Evolutionary conservation across 352 stramenopile species (phyloP), one percentile per base, ranked within the genome.

Genomic region (Pythium phragmitis): DNA sequence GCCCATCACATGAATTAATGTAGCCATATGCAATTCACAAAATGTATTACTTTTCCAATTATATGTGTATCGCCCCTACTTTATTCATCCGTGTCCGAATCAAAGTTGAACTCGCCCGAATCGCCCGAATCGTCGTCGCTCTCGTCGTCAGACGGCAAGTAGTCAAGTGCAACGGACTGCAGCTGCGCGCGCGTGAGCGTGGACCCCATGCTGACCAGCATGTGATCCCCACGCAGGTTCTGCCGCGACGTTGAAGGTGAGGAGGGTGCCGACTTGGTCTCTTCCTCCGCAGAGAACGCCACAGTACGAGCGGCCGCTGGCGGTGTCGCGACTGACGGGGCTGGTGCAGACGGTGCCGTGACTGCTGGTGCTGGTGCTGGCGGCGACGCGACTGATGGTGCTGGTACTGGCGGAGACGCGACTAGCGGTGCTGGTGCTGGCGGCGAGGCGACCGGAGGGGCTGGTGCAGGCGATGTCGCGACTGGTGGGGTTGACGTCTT

Each of bases 51-150:
- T 50, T 30, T 13, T 30, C 3, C 16, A 1, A 33, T 50, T 12
- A 30, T 5, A n/a, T 33, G 34, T 39, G 34, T 7, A 50, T 26
- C 45, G 7, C 9, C n/a, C n/a, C 1, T 50, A 12, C 45, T 30
- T 54, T 30, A 17, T 28, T 56, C 58, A 34, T 65, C 56, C 49
- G 57, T 60, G 36, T 70, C 62, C 26, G 57, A 71, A 23, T 71
- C 61, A 16, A 72, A 68, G 60, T 72, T 63, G 55, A 67, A 46
- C 2, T 62, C 53, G 37, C 63, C 57, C 47, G 57, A 72, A n/a
- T 49, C 59, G 47, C 52, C 56, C 0, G 49, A 47, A 33, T 67
- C 60, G 34, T 45, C 41, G 33, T 65, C 64, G 58, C 47, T 63
- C 36, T 72, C 65, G 49, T 72, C 65, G 33, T 47, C 51, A 12